Evolutionary conservation across 148 eudicot species (phyloP), one percentile per base, ranked within the genome.

Genomic region (Rhododendron simsii): DNA sequence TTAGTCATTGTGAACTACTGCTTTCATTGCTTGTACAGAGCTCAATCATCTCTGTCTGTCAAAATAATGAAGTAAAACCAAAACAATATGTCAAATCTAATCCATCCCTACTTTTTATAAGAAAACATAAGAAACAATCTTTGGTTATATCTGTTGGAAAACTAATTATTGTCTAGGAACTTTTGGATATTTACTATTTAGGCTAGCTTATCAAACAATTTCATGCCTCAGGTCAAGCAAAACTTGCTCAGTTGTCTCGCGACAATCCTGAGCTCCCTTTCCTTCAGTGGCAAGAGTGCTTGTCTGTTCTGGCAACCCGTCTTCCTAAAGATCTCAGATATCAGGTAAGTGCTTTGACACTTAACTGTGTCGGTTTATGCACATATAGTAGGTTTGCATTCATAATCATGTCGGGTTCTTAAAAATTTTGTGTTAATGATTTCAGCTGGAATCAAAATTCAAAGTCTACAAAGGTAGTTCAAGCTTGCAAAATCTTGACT

Each of bases 231-330:
- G 98, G 99, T 95, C 7, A 92, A 94, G 83, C 96, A 93, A 88
- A 98, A 91, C 82, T 86, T 98, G 95, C 92, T 98, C 76, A 90
- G 88, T 84, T 95, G 98, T 91, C 95, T 98, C 85, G 30, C 30
- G 99, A 98, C 89, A 98, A 93, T 89, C 99, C 99, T 14, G 95
- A 93, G 90, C 96, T 98, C 81, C 99, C 99, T 84, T 95, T 94
- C 88, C 95, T 98, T 87, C 98, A 98, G 84, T 98, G 99, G 99
- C 99, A 98, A 98, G 99, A 98, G 87, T 94, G 96, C 92, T 88
- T 98, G 83, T 92, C 99, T 87, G 99, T 95, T 71, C 90, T 95
- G 59, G 95, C 99, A 50, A 94, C 91, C 41, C 94, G 99, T n/a
- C 98, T 98, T 84, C 98, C 96, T 16, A 98, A 98, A 92, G 95